Base-by-base conservation (phyloP, 345 rosid genomes). In the Salix arbutifolia region DNA sequence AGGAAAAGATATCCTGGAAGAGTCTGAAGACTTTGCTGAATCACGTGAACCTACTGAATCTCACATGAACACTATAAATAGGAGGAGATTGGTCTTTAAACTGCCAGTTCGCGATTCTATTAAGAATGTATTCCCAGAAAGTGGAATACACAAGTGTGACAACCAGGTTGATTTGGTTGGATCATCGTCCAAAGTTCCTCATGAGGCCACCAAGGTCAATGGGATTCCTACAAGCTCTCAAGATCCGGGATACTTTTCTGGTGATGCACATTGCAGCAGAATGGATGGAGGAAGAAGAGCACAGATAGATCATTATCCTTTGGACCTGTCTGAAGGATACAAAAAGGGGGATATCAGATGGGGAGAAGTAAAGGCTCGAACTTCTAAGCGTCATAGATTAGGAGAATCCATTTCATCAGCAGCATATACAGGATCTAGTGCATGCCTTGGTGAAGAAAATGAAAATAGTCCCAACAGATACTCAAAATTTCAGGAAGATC, bases 361-460 rank as follows among this genome's bases (percentile, higher is more conserved):
- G 99, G 99, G 97, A 84, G 91, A 87, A 62, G 92, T 81, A 74
- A 96, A 79, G 88, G 90, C 90, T 58, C 97, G 99, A 65, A 85
- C 93, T 58, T 77, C 88, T 42, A 94, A 92, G 85, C 92, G 92
- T 69, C 86, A 73, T 72, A 91, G 87, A 84, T 77, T 85, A 67
- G 84, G 90, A 76, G 91, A 91, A 85, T 78, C 84, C 13, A 25
- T 71, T 67, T 77, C 87, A 71, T 78, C 68, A 28, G 87, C 80
- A 77, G 76, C 81, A 50, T 71, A 65, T 80, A 70, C 79, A 38
- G 77, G 74, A 71, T 77, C 86, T 84, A 67, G 78, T 35, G 53
- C 52, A 53, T 48, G 61, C 52, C 65, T 66, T 56, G 81, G n/a
- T 35, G 78, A 81, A 74, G 83, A 56, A 72, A 87, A 73, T 16